Evolutionary conservation across 163 green algal genomes (phyloP), one percentile per base, ranked within the genome.

Genomic region (Chloromonas sp.): DNA sequence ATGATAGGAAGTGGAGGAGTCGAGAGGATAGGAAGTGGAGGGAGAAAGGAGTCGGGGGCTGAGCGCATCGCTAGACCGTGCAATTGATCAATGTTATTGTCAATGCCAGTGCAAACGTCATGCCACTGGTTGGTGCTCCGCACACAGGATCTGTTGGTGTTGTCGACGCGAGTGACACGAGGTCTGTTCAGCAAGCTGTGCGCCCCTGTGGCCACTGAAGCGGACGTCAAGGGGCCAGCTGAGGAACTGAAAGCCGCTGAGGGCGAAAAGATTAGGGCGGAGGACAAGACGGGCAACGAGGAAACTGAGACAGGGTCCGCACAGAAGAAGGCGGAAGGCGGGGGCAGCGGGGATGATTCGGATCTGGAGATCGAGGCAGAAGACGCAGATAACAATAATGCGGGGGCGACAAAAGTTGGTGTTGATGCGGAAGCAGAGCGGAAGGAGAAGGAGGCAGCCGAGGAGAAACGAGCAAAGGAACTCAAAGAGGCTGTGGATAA

Each of bases 101-200:
- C 5, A 15, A 11, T 74, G 66, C 66, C 5, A 5, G 5, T 74
- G 66, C 66, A 74, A 74, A 74, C 36, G 36, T 36, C 66, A 74
- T 74, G 66, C 66, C 66, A 74, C 66, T 74, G 5, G 11, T 74
- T 74, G 11, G 5, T 74, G 66, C 11, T 74, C 5, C 66, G 5
- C 60, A 83, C 78, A 74, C 81, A 85, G 15, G 85, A 90, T 60
- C 78, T 96, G 78, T 86, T 95, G 13, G 76, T 76, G 74, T 88
- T 96, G 3, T 85, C 82, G 81, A 93, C 89, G 1, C 14, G 60
- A 13, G 86, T 94, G 58, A 87, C 87, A 59, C 89, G 93, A 59
- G 88, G 85, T 82, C 81, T 97, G 60, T 93, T 96, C 58, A 76
- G 83, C 0, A 88, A 87, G 60, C 85, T 96, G 5, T 87, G 85